phyloP scores from a whole-genome alignment of 2,329 filamentous ascomycete genomes.

The Pestalotiopsis sp. region DNA sequence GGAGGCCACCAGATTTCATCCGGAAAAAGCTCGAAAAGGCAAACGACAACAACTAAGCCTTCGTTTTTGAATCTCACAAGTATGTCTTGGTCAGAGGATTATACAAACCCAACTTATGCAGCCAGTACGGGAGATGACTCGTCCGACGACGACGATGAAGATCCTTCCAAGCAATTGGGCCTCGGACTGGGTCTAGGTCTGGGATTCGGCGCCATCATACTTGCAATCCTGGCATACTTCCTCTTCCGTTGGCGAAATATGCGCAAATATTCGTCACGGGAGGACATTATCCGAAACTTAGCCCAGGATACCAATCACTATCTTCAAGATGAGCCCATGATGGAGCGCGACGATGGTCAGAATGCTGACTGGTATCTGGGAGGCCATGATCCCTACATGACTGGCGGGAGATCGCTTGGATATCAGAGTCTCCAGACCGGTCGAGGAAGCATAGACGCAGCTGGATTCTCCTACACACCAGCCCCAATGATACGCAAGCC shows the following conservation, averaged over 20 bases:
- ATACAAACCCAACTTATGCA: conserved; percentile 46
- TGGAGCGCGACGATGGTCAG: conserved; percentile 38
- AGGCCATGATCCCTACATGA: conserved; percentile 44
- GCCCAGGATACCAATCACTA: conserved; percentile 53
- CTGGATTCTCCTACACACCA: conserved; percentile 28
- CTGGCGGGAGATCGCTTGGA: conserved; percentile 44
- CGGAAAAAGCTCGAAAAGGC: conserved; percentile 35
- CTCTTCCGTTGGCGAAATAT: conserved; percentile 52
- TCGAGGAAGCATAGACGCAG: conserved; percentile 24
- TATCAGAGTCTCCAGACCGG: conserved; percentile 52
- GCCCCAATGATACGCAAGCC: conserved; percentile 29
- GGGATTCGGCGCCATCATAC: conserved; percentile 55
- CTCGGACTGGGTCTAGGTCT: conserved; percentile 69
- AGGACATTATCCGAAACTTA: conserved; percentile 50
- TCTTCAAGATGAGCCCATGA: conserved; percentile 49
- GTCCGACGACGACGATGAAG: conserved; percentile 10
- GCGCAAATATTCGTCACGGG: conserved; percentile 36
- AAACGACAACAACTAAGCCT: conserved; percentile 25
- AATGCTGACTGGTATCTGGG: conserved; percentile 48
- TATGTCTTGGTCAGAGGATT: conserved; percentile 53
- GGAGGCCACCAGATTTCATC: conserved; percentile 60
- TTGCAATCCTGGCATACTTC: conserved; percentile 47
- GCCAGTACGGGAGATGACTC: conserved; percentile 19
- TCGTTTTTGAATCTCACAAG: conserved; percentile 62
- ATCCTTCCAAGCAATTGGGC: conserved; percentile 45